phyloP scores from a whole-genome alignment of 202 grass and related monocot genomes.

The Panicum hallii region DNA sequence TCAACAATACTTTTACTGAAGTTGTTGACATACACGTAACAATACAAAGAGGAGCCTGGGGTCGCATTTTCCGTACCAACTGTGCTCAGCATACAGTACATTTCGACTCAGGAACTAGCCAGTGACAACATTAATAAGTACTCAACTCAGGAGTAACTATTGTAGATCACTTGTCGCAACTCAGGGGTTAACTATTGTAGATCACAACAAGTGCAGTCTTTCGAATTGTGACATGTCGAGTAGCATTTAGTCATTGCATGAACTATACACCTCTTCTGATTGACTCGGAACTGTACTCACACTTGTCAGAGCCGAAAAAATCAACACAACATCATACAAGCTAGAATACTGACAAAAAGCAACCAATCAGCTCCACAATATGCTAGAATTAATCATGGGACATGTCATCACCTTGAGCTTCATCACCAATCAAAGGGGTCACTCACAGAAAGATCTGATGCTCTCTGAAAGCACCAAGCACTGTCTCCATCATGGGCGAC shows the following conservation, averaged over 20 bases:
- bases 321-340: background rate
- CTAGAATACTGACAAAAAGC: conserved; percentile 17
- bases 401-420: conserved; percentile 17
- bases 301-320: background rate
- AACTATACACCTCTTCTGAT: background rate
- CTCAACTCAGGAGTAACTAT: background rate
- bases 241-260: background rate
- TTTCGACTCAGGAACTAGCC: background rate
- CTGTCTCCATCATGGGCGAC: conserved; percentile 30
- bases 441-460: conserved; percentile 50
- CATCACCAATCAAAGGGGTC: conserved; percentile 54
- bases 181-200: background rate
- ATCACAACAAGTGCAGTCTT: background rate
- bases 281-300: no score
- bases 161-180: no score
- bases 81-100: background rate
- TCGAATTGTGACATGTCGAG: background rate
- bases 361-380: background rate
- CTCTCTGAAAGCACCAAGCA: conserved; percentile 39
- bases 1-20: background rate
- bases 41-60: background rate
- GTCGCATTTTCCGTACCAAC: background rate
- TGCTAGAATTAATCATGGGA: background rate
- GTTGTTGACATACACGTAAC: background rate
- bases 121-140: background rate